Percentiles rank a stretch among this genome's conserved stretches.
These are phyloP conservation scores for Saccharum spontaneum DNA, from an alignment of 176 grass and related monocot genomes.

Conservation along the genomic window DNA sequence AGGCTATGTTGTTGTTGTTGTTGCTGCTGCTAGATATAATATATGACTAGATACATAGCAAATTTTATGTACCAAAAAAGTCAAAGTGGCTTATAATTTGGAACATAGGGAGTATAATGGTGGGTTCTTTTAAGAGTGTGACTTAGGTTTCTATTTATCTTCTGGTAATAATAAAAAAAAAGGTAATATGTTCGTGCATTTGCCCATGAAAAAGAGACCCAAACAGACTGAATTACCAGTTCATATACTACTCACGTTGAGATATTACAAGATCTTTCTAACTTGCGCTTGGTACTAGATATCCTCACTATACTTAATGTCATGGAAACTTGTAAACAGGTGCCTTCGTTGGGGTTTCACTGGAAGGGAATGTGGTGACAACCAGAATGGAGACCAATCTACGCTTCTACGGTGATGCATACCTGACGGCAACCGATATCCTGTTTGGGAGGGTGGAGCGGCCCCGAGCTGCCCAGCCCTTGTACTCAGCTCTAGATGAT, in stretches of 20 bases:
- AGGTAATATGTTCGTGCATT: background rate
- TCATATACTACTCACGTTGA: background rate
- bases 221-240: background rate
- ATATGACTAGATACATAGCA: no score
- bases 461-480: constrained; percentile 65
- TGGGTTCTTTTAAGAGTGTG: background rate
- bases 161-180: background rate
- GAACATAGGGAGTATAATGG: no score
- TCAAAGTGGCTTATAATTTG: no score
- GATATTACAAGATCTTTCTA: background rate
- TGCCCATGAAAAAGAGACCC: background rate
- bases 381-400: constrained; percentile 78
- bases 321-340: constrained; percentile 42
- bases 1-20: no score
- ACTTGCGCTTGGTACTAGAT: background rate
- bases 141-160: background rate
- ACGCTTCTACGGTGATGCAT: constrained; percentile 84
- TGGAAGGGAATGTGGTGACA: constrained; percentile 80
- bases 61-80: no score
- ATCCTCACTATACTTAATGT: background rate
- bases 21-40: no score
- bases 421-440: constrained; percentile 74
- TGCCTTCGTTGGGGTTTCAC: constrained; percentile 87
- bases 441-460: constrained; percentile 75
- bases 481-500: constrained; percentile 69